Percentiles rank a stretch among this genome's conserved stretches.
Conservation (phyloP, 2,329 filamentous ascomycete species). For the Trichoderma sp. region DNA sequence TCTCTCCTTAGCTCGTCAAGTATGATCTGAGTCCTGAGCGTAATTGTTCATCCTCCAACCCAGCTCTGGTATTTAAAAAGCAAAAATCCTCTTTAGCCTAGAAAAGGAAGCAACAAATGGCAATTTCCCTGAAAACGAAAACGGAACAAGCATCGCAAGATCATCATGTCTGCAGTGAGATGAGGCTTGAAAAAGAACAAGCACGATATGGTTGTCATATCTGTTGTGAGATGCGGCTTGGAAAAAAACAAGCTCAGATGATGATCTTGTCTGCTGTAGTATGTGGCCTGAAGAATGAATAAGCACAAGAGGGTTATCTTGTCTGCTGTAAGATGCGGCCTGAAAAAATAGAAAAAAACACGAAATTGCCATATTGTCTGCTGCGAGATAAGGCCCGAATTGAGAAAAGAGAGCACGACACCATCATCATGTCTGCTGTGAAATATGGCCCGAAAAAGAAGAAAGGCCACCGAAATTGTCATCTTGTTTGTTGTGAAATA, state of each 20-base stretch:
- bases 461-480: neutral
- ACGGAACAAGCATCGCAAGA: neutral
- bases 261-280: neutral
- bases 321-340: neutral
- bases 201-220: neutral
- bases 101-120: neutral
- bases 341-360: neutral
- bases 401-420: conserved; percentile 3
- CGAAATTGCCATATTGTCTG: neutral
- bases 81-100: conserved; percentile 8
- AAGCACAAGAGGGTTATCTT: neutral
- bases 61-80: conserved; percentile 3
- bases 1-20: neutral
- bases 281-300: neutral
- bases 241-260: neutral
- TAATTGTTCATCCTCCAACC: neutral
- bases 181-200: neutral
- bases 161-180: neutral
- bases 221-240: neutral
- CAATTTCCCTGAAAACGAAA: neutral
- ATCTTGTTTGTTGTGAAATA: neutral
- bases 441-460: neutral
- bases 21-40: neutral
- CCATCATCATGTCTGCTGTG: neutral
- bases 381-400: conserved; percentile 22